Base-by-base conservation (phyloP, 352 stramenopile species). In the Phytophthora rubi region DNA sequence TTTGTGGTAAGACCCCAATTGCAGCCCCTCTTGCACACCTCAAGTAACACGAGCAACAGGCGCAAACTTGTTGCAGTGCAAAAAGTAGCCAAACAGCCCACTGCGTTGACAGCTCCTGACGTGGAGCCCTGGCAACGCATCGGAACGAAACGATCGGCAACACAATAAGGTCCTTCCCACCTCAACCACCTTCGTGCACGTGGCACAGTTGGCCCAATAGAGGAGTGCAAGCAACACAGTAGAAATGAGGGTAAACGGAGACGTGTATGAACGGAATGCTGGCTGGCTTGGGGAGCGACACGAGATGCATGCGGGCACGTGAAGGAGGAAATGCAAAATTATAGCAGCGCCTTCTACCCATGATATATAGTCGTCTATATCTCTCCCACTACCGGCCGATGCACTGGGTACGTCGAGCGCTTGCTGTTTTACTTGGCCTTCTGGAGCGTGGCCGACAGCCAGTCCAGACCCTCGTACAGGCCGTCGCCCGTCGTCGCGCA, bases 401-500 rank as follows among this genome's bases (percentile, higher is more conserved):
- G 59, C 59, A 72, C 52, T 66, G 30, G 65, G 66, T 65, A 64
- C 33, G 61, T 71, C 66, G 28, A 69, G 47, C 62, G 49, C 52
- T 18, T 52, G 53, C 73, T 90, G 53, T 16, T 66, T 66, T 66
- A 92, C 80, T 91, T 91, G 42, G 70, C 61, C 81, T 92, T 91
- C 70, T 92, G 82, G 13, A 96, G 82, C 35, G 87, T 96, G 15
- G 84, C 87, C 60, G 87, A 92, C 54, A 99, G 90, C 98, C 98
- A 99, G 82, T 99, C 98, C 60, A 99, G 89, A 73, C 98, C 98
- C 78, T 99, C 98, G 84, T 99, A 99, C 60, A 99, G 79, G 71
- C 98, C 98, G 76, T 99, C 97, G 53, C 97, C 98, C 65, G 94
- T 99, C 67, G 97, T 99, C 65, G 98, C 98, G 81, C 97, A 99